Conservation (phyloP, 2,329 filamentous ascomycete genomes). For the Microcyclosporella mali region DNA sequence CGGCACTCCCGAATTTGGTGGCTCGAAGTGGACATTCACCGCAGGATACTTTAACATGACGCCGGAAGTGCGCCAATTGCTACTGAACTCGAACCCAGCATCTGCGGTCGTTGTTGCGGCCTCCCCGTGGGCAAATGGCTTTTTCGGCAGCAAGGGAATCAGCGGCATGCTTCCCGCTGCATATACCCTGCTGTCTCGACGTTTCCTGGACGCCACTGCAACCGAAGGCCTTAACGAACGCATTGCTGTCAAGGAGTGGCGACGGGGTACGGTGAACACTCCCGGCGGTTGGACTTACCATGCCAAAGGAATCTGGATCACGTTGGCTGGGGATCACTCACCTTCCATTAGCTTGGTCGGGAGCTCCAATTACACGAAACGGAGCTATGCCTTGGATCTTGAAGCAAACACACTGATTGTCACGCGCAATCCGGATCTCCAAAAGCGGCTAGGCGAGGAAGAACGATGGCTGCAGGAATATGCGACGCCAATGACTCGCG, state of each 20-base stretch:
- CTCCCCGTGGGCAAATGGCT: slow-evolving; percentile 89
- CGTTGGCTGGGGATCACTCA: slow-evolving; percentile 54
- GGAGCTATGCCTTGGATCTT: slow-evolving; percentile 86
- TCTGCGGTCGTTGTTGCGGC: slow-evolving; percentile 84
- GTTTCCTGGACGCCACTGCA: slow-evolving; percentile 64
- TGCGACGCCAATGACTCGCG: slow-evolving; percentile 60
- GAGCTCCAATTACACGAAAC: slow-evolving; percentile 91
- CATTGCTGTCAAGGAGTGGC: slow-evolving; percentile 82
- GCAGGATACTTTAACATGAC: slow-evolving; percentile 98
- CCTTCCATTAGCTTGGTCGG: slow-evolving; percentile 80
- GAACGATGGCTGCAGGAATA: slow-evolving; percentile 73
- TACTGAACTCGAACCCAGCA: slow-evolving; percentile 65
- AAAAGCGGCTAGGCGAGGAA: slow-evolving; percentile 68
- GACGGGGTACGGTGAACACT: slow-evolving; percentile 69
- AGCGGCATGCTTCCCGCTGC: slow-evolving; percentile 86
- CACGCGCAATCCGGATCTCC: slow-evolving; percentile 67
- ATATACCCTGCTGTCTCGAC: slow-evolving; percentile 79
- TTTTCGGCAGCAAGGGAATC: slow-evolving; percentile 80
- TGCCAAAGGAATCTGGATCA: slow-evolving; percentile 91
- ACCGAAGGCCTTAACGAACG: slow-evolving; percentile 48
- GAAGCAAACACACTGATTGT: slow-evolving; percentile 84
- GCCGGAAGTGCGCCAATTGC: slow-evolving; percentile 69
- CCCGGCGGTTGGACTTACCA: slow-evolving; percentile 94
- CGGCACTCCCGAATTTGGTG: slow-evolving; percentile 55
- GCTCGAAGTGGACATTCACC: slow-evolving; percentile 88